Base-by-base conservation (phyloP, 2,329 filamentous ascomycete species). In the Metarhizium guizhouense region DNA sequence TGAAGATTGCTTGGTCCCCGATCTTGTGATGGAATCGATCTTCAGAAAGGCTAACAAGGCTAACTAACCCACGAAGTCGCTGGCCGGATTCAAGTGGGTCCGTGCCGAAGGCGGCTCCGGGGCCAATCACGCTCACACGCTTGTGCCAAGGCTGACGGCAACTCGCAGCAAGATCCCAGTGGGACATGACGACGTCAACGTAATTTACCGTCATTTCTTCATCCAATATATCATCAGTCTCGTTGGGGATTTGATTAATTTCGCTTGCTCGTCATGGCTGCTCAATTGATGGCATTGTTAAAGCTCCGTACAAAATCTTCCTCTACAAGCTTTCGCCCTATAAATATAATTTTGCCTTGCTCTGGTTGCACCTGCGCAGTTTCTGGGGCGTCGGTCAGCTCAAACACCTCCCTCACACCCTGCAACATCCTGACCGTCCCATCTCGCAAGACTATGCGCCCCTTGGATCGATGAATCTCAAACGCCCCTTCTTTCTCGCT, bases 351-450 rank as follows among this genome's bases (percentile, higher is more conserved):
- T 67, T 87, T 87, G 25, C 84, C 80, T 42, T 68, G 61, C 30
- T 62, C 60, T 11, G 66, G 58, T 13, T 56, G 55, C 47, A 59
- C 64, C 2, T 67, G 66, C 10, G 64, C 61, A 10, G 66, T 68
- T 10, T 68, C 62, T 4, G 74, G 71, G 7, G 73, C 74, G 61
- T 96, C 90, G 29, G 90, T 82, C 29, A 97, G 87, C 65, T 99
- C 94, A 69, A 97, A 99, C 16, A 97, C 81, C 63, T 96, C 93
- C 54, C 93, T 77, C 1, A 99, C 94, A 2, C 92, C 94, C 69
- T 99, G 94, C 7, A 97, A 78, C 60, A 97, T 83, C 67, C 90
- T 88, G 47, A 84, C 74, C 0, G 76, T 74, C 1, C 89, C 90
- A 54, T 85, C 77, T 0, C 73, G 65, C 18, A 93, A 75, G 0